Evolutionary conservation across 208 protist genomes (phyloP).

Genomic region (Trypanosoma avium): DNA sequence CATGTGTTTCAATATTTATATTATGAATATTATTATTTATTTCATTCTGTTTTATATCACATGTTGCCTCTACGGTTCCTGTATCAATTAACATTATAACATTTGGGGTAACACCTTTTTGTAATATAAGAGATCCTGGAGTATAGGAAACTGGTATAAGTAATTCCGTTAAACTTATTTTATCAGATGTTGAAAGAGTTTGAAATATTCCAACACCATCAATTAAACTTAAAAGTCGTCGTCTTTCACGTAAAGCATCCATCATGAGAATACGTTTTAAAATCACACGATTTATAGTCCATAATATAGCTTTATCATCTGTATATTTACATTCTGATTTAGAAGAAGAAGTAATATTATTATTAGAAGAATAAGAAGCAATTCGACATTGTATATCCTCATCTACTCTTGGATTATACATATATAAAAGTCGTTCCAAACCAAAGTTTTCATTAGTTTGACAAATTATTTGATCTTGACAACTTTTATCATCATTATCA

Average conservation of each 20-base stretch:
- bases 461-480: not conserved
- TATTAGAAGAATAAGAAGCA: not conserved
- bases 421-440: slow-evolving; percentile 3
- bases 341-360: not conserved
- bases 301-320: not conserved
- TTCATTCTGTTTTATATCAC: not conserved
- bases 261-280: slow-evolving; percentile 9
- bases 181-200: not conserved
- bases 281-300: slow-evolving; percentile 8
- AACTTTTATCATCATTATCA: not conserved
- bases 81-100: slow-evolving; percentile 11
- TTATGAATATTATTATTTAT: too few species aligned
- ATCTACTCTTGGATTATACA: slow-evolving; percentile 18
- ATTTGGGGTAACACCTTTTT: not conserved
- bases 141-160: not conserved
- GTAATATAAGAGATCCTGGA: not conserved
- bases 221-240: slow-evolving; percentile 1
- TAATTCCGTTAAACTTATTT: not conserved
- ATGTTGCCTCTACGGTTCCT: slow-evolving; percentile 9
- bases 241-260: slow-evolving; percentile 1
- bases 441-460: not conserved
- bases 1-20: not conserved
- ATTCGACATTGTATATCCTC: not conserved
- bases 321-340: not conserved
- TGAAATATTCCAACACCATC: not conserved